Percentiles rank a stretch among this genome's conserved stretches.
phyloP scores from a whole-genome alignment of 371 early-diverging fungal genomes.

The Gilbertella persicaria region DNA sequence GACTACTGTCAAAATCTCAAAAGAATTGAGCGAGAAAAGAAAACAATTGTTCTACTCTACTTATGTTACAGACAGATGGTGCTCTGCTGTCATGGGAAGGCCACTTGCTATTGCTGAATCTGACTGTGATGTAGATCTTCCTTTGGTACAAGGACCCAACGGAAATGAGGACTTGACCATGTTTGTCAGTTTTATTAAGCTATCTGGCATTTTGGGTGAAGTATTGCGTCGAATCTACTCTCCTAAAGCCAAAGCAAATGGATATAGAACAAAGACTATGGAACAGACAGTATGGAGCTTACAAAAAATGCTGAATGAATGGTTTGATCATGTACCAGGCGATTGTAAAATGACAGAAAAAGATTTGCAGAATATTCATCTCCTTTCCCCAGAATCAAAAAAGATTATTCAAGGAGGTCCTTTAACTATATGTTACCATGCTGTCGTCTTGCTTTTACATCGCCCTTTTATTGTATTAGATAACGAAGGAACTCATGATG shows the following conservation, averaged over 20 bases:
- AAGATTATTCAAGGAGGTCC: slow-evolving; percentile 36
- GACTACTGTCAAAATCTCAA: slow-evolving; percentile 16
- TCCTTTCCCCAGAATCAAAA: slow-evolving; percentile 12
- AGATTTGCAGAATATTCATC: slow-evolving; percentile 16
- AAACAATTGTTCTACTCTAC: slow-evolving; percentile 37
- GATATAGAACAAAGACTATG: slow-evolving; percentile 26
- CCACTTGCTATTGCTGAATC: slow-evolving; percentile 45
- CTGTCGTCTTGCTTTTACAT: slow-evolving; percentile 48
- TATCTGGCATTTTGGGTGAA: slow-evolving; percentile 41
- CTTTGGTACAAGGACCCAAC: slow-evolving; percentile 3
- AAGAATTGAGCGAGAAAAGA: slow-evolving; percentile 18
- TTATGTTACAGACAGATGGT: slow-evolving; percentile 40
- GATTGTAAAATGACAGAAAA: slow-evolving; percentile 24
- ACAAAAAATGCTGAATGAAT: slow-evolving; percentile 31
- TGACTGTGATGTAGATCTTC: slow-evolving; percentile 41
- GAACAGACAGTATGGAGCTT: slow-evolving; percentile 28
- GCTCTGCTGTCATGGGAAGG: slow-evolving; percentile 43
- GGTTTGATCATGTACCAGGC: slow-evolving; percentile 27
- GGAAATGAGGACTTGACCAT: slow-evolving; percentile 15
- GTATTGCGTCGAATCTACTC: slow-evolving; percentile 38
- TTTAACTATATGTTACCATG: slow-evolving; percentile 41
- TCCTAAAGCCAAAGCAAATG: slow-evolving; percentile 29
- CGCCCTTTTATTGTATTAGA: slow-evolving; percentile 45
- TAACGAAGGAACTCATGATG: slow-evolving; percentile 7
- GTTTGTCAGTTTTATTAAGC: slow-evolving; percentile 33